Base-by-base conservation (phyloP, 257 asterid species). In the Jasminum sambac region DNA sequence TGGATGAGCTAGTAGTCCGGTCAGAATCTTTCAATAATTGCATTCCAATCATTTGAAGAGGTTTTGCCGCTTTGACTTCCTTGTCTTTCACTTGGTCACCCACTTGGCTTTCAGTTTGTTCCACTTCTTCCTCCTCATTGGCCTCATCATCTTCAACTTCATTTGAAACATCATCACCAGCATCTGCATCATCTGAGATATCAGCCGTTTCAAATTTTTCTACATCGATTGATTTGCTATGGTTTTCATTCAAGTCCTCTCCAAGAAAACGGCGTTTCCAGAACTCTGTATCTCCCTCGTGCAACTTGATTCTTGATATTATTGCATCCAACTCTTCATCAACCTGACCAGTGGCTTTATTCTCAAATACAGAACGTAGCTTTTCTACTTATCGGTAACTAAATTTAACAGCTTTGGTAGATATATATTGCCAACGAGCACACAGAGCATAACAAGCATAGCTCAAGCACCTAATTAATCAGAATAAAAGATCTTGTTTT, bases 191-290 rank as follows among this genome's bases (percentile, higher is more conserved):
- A 77, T 86, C 89, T 30, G 74, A 59, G 75, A 57, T 87, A 80
- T 85, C 97, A 75, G 78, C 65, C 80, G 77, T 75, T 34, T 80
- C 87, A 42, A 77, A 69, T 69, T 81, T 85, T 69, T 81, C 81
- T 68, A 77, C 85, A 64, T 86, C 96, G 30, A 83, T 55, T 43
- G 81, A 87, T 72, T 86, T 83, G 78, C 79, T 87, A 65, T 86
- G 81, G 82, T 78, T 87, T 74, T 83, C 90, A 67, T 80, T 84
- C 61, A 89, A 79, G 79, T 82, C 96, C 84, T 94, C 99, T 70
- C 97, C 99, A 75, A 94, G 90, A 78, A 94, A 94, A 76, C 99
- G 97, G 44, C 93, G 87, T 67, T 78, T 88, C 99, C 99, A 94
- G 83, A 89, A 94, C 84, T 94, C 99, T 70, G 99, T 94, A 80